Percentiles rank a stretch among this genome's conserved stretches.
Evolutionary conservation across 2,329 filamentous ascomycete species (phyloP).

Genomic region (Calonectria pseudoreteaudii): DNA sequence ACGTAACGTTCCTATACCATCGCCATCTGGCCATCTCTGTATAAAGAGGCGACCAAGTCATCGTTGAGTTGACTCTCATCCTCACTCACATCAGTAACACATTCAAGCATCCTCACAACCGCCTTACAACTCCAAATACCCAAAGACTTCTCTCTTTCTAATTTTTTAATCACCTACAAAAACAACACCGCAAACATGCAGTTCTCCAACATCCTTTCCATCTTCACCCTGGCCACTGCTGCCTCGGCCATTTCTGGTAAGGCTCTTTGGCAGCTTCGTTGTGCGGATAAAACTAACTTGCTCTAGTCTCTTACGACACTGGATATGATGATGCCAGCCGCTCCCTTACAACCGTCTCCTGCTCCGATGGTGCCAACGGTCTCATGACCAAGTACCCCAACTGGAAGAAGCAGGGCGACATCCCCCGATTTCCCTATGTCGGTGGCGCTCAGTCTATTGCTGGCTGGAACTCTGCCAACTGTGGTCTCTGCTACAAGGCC

Average conservation of each 20-base stretch:
- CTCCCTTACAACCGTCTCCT: conserved; percentile 69
- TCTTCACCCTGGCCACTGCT: conserved; percentile 53
- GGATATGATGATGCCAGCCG: conserved; percentile 74
- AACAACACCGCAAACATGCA: conserved; percentile 54
- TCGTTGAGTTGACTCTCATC: conserved; percentile 16
- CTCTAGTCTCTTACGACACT: conserved; percentile 75
- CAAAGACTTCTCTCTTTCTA: too few species aligned
- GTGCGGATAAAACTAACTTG: neutral
- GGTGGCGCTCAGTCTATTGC: conserved; percentile 64
- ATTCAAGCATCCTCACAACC: neutral
- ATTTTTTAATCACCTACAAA: conserved; percentile 6
- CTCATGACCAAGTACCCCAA: conserved; percentile 69
- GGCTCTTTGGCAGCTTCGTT: too few species aligned
- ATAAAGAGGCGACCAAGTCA: too few species aligned
- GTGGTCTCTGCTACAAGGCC: conserved; percentile 70
- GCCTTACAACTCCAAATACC: conserved; percentile 4
- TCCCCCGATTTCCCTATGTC: conserved; percentile 66
- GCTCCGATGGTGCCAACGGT: conserved; percentile 76
- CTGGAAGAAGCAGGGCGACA: conserved; percentile 66
- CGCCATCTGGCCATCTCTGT: too few species aligned
- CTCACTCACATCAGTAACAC: conserved; percentile 16
- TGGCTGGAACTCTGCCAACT: conserved; percentile 68
- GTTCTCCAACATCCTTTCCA: conserved; percentile 53
- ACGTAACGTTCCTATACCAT: too few species aligned
- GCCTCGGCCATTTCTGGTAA: conserved; percentile 51